Base-by-base conservation (phyloP, 2,329 filamentous ascomycete genomes). In the Exophiala sp. region DNA sequence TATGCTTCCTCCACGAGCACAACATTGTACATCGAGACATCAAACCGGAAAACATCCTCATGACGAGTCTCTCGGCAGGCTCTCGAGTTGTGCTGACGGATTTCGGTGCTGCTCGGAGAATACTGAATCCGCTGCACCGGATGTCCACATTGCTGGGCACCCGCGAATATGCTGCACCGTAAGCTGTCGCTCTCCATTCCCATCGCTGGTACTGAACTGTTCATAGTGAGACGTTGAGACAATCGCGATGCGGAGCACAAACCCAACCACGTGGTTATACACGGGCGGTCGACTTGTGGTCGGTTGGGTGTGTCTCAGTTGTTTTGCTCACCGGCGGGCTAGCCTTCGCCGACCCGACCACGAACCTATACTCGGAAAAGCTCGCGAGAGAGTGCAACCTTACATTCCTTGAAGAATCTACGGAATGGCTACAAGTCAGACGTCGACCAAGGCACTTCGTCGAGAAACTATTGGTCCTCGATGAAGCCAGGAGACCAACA, bases 41-140 rank as follows among this genome's bases (percentile, higher is more conserved):
- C 45, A 86, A 85, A 62, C 82, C 81, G 0, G 82, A 85, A 48
- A 85, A 85, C 60, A 77, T 85, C 7, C 71, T 86, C 29, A 75
- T 85, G 73, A 79, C 78, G 1, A 80, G 78, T 1, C 71, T 78
- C 47, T 69, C 72, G 11, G 68, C 71, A 40, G 76, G 76, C 2
- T 73, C 74, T 18, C 74, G 83, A 18, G 71, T 85, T 6, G 72
- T 85, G 1, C 70, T 86, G 39, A 82, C 80, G 1, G 83, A 85
- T 64, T 86, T 86, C 62, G 82, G 82, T 7, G 77, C 78, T 59
- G 77, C 81, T 2, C 74, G 75, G 36, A 52, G 67, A 47, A 54
- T 72, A 42, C 60, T 62, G 14, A 60, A 55, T 21, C 63, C 38
- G 32, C 43, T 54, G 12, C 61, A 65, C 55, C 71, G 81, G 9